Evolutionary conservation across 148 eudicot genomes (phyloP).

Genomic region (Vaccinium corymbosum): DNA sequence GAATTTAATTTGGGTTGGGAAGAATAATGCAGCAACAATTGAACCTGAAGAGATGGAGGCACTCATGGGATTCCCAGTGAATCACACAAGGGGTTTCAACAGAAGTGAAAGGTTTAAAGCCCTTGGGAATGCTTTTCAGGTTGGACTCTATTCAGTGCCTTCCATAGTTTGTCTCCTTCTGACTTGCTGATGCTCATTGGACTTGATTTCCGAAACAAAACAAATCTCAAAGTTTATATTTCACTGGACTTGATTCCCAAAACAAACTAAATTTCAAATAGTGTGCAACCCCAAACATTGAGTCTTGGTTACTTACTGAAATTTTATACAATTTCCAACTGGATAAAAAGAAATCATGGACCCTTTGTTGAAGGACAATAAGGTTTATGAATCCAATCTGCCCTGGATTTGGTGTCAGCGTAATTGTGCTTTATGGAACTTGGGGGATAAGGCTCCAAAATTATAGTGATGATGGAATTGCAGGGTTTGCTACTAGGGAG

Average conservation of each 20-base stretch:
- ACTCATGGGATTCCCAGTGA: conserved; percentile 71
- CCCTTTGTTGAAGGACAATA: neutral
- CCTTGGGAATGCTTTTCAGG: conserved; percentile 88
- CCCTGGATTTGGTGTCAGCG: neutral
- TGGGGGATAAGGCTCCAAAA: neutral
- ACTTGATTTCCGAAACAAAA: neutral
- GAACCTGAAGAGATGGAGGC: conserved; percentile 83
- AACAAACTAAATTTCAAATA: neutral
- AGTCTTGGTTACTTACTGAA: no score
- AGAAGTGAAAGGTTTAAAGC: conserved; percentile 71
- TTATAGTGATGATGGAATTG: neutral
- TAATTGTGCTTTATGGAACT: neutral
- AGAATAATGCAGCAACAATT: conserved; percentile 73
- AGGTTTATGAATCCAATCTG: neutral
- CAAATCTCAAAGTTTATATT: neutral
- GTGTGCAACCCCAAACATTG: no score
- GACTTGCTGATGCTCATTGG: neutral
- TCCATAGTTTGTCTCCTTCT: neutral
- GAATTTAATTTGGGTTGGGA: conserved; percentile 87
- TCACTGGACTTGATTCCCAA: neutral
- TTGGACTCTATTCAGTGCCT: conserved; percentile 11
- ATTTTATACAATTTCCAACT: no score
- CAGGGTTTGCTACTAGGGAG: neutral
- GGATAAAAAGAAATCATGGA: no score
- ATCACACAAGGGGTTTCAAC: conserved; percentile 81